These are phyloP conservation scores for Orobanche coerulescens DNA, from an alignment of 257 asterid genomes.

Conservation along the genomic window DNA sequence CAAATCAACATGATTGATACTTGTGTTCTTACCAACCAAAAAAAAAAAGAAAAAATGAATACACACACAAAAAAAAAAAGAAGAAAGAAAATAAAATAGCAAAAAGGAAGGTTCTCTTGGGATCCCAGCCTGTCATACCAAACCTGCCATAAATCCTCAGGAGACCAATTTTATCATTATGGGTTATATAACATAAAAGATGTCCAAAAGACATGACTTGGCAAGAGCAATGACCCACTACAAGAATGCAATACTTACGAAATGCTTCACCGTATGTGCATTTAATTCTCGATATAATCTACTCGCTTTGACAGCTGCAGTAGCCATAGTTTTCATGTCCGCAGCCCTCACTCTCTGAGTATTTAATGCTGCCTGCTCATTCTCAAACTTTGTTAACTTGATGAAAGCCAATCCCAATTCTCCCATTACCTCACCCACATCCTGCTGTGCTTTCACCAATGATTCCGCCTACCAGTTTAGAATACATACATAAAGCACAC, in stretches of 20 bases:
- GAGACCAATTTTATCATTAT: not conserved
- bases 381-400: constrained; percentile 82
- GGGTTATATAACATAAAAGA: not conserved
- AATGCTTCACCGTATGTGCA: constrained; percentile 66
- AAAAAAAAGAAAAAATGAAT: not conserved
- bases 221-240: constrained; percentile 15
- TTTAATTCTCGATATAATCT: constrained; percentile 75
- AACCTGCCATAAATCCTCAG: constrained; percentile 5
- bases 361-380: constrained; percentile 50
- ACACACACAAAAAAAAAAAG: not conserved
- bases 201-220: not conserved
- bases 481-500: constrained; percentile 14
- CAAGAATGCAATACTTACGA: constrained; percentile 45
- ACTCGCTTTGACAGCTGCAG: constrained; percentile 84
- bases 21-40: not conserved
- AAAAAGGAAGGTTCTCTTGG: not conserved
- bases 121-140: not conserved
- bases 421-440: constrained; percentile 86
- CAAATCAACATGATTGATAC: no score
- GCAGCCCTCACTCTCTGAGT: constrained; percentile 71
- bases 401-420: constrained; percentile 81
- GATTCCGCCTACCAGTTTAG: constrained; percentile 65
- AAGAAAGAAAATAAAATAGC: no score
- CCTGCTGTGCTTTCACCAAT: constrained; percentile 82
- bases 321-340: constrained; percentile 75